Percentiles rank a stretch among this genome's conserved stretches.
These are phyloP conservation scores for Candida ulmi DNA, from an alignment of 805 yeast genomes.

Conservation along the genomic window DNA sequence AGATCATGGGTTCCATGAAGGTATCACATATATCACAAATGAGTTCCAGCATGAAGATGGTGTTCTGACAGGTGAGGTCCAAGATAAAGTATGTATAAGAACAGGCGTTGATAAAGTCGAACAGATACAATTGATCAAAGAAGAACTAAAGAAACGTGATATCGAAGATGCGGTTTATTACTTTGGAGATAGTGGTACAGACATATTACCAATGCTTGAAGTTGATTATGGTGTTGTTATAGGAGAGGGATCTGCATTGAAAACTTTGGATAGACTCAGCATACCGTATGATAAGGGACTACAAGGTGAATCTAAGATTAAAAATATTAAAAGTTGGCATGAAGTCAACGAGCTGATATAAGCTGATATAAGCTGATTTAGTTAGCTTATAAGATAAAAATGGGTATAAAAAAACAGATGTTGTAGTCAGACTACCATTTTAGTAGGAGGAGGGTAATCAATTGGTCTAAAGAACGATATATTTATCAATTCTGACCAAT, in stretches of 20 bases:
- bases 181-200: conserved; percentile 62
- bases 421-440: no score
- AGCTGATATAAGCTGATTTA: background rate
- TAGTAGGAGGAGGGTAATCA: no score
- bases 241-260: conserved; percentile 31
- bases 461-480: conserved; percentile 34
- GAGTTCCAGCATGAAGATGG: conserved; percentile 38
- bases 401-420: no score
- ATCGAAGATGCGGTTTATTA: conserved; percentile 30
- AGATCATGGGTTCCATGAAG: conserved; percentile 17
- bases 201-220: conserved; percentile 42
- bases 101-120: conserved; percentile 51
- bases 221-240: conserved; percentile 44
- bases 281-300: conserved; percentile 14
- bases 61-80: conserved; percentile 22
- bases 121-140: conserved; percentile 16
- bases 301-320: conserved; percentile 10
- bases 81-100: conserved; percentile 28
- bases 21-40: conserved; percentile 38
- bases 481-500: conserved; percentile 51
- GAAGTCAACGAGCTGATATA: conserved; percentile 13
- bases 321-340: conserved; percentile 18
- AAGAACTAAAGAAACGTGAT: conserved; percentile 12
- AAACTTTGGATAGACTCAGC: conserved; percentile 20
- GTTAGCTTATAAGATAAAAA: no score